These are phyloP conservation scores for Solanum tarapatanum DNA, from an alignment of 257 asterid species.

Conservation along the genomic window DNA sequence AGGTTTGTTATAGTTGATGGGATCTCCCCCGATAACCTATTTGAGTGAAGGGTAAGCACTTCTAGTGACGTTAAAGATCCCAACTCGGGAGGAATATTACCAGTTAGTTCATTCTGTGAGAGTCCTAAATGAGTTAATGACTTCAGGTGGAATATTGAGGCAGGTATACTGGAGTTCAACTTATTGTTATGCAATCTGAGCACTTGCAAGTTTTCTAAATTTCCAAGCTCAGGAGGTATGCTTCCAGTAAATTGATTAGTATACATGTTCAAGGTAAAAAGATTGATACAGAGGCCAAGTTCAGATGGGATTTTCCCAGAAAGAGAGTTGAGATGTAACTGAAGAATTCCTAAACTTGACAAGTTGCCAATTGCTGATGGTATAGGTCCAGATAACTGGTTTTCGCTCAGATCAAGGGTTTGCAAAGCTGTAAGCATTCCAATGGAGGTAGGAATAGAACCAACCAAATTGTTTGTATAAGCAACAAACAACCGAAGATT, in stretches of 20 bases:
- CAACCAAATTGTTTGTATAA: constrained; percentile 33
- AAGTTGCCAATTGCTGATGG: constrained; percentile 55
- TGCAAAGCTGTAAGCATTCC: constrained; percentile 36
- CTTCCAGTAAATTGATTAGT: constrained; percentile 41
- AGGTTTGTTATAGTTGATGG: constrained; percentile 47
- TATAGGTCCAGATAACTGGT: constrained; percentile 48
- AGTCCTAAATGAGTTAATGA: constrained; percentile 43
- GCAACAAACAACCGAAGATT: constrained; percentile 46
- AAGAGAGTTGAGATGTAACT: constrained; percentile 34
- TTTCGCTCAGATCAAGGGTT: constrained; percentile 42
- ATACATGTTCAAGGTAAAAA: constrained; percentile 29
- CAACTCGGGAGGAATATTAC: constrained; percentile 34
- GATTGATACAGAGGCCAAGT: constrained; percentile 35
- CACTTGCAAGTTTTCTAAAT: constrained; percentile 24
- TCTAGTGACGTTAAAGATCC: constrained; percentile 41
- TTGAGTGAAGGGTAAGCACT: constrained; percentile 62
- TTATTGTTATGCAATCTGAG: constrained; percentile 36
- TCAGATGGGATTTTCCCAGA: constrained; percentile 63
- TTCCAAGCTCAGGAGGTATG: constrained; percentile 59
- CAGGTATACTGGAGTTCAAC: constrained; percentile 59
- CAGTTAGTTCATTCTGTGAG: constrained; percentile 43
- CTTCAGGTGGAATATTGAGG: constrained; percentile 33
- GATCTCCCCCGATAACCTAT: constrained; percentile 49
- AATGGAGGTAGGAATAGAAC: constrained; percentile 52
- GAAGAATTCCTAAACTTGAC: constrained; percentile 34